Base-by-base conservation (phyloP, 805 yeast species). In the Wickerhamomyces xylosicus region DNA sequence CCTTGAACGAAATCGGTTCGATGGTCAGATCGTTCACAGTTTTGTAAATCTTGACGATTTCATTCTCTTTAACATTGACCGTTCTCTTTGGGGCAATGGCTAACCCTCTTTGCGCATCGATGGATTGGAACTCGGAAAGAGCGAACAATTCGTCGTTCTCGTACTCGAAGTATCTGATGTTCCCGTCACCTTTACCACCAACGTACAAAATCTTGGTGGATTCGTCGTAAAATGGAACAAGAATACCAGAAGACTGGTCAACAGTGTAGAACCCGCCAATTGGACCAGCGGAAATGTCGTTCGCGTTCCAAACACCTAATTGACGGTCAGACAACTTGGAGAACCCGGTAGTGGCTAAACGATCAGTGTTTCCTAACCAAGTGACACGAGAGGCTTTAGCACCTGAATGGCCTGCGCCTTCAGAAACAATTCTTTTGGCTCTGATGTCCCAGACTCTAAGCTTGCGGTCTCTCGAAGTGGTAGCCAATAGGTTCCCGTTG, bases 171-270 rank as follows among this genome's bases (percentile, higher is more conserved):
- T 90, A 90, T 54, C 96, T 84, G 53, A 92, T 85, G 59, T 90
- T 92, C 52, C 97, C 97, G 60, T 92, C 98, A 59, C 97, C 97
- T 61, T 92, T 90, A 50, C 98, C 99, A 25, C 95, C 97, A 44
- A 92, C 66, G 55, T 82, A 92, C 43, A 92, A 68, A 42, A 89
- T 75, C 40, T 79, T 75, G 34, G 84, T 87, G 28, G 83, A 72
- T 20, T 76, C 83, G 57, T 92, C 99, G 56, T 65, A 92, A 52
- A 83, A 74, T 21, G 98, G 98, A 74, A 92, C 83, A 59, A 89
- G 66, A 33, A 92, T 84, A 51, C 99, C 98, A 2, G 97, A 83
- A 4, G 95, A 81, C 19, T 94, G 74, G 57, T 94, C 98, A 36
- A 92, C 72, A 32, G 79, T 75, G 53, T 81, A 71, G 58, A 89